Evolutionary conservation across 805 yeast species (phyloP), one percentile per base, ranked within the genome.

Genomic region (Yamadazyma scolyti): DNA sequence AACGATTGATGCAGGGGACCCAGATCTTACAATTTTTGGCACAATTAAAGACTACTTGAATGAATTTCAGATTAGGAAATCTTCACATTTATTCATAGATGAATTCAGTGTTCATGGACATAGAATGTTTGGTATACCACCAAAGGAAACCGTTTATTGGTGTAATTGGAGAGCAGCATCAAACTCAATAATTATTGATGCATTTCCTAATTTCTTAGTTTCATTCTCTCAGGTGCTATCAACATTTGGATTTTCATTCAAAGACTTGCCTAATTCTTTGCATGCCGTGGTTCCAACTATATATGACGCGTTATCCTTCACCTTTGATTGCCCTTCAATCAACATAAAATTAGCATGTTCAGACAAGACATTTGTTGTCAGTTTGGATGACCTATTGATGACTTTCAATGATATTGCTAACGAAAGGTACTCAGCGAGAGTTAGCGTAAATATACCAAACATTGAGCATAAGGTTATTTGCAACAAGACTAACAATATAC

Each of bases 61-160:
- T 14, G 17, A 28, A 6, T 25, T 22, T 15, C 23, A 28, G 12
- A 16, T 30, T 9, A 16, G 21, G 15, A 23, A 31, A 17, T 23
- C 22, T 11, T 67, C 78, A 1, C 76, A 77, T 25, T 44, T 84
- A 18, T 43, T 52, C 3, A 66, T 84, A 28, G 82, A 81, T 47
- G 78, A 81, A 1, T 50, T 82, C 9, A 48, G 69, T 2, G 66
- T 86, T 15, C 94, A 85, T 54, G 94, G 96, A 1, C 96, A 90
- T 54, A 68, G 97, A 47, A 78, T 89, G 79, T 87, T 87, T 62
- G 98, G 98, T 0, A 52, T 87, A 2, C 96, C 96, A 0, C 97
- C 97, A 0, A 63, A 68, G 6, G 95, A 86, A 50, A 87, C 90
- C 1, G 86, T 97, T 0, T 93, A 85, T 50, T 77, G 75, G 41